Conservation (phyloP, 257 asterid species). For the Solanum infundibuliforme region DNA sequence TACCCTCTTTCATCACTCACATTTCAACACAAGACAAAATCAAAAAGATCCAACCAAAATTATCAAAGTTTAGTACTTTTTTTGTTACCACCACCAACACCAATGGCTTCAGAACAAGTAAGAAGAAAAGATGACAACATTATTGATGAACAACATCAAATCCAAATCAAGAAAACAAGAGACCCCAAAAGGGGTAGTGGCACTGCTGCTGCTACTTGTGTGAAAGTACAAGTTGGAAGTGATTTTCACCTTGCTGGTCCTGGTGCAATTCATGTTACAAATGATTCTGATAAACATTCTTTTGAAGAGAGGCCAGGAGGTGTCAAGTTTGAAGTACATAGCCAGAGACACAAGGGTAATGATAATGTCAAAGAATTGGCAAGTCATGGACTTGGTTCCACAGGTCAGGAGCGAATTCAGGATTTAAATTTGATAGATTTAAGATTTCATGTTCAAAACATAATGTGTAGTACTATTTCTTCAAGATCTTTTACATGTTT, state of each 20-base stretch:
- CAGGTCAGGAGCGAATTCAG: neutral
- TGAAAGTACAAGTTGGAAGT: constrained; percentile 2
- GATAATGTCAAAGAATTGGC: constrained; percentile 8
- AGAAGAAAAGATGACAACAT: constrained; percentile 21
- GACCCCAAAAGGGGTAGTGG: constrained; percentile 43
- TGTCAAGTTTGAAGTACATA: constrained; percentile 7
- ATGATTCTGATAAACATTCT: neutral
- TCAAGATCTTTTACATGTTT: neutral
- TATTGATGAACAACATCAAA: constrained; percentile 17
- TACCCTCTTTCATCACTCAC: neutral
- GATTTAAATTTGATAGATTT: too few species aligned
- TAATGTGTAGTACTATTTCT: too few species aligned
- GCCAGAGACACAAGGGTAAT: neutral
- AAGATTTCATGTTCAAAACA: too few species aligned
- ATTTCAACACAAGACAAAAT: neutral
- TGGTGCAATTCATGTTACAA: neutral
- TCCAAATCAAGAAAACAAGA: constrained; percentile 34
- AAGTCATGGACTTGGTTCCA: neutral
- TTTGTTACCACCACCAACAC: neutral
- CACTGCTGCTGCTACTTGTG: constrained; percentile 31
- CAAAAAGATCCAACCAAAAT: neutral
- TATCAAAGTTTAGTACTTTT: neutral
- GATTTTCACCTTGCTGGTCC: neutral
- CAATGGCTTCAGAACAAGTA: constrained; percentile 40
- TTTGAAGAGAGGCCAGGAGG: constrained; percentile 8